Evolutionary conservation across 192 early-diverging fungal species (phyloP), one percentile per base, ranked within the genome.

Genomic region (Mortierella claussenii): DNA sequence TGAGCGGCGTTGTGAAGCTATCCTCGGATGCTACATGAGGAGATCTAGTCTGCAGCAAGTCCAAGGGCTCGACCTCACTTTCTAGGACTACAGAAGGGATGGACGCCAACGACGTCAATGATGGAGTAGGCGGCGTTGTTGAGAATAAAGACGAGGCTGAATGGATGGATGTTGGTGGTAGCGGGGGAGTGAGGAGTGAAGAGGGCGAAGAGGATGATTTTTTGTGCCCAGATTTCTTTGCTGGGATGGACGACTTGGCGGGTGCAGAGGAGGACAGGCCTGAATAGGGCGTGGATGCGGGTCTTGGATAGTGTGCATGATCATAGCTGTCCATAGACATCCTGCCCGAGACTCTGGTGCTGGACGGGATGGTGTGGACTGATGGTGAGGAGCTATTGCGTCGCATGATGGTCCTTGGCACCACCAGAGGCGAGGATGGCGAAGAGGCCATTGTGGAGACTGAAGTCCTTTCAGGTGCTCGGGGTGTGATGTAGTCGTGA

Each of bases 121-220:
- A 63, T 26, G 60, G 45, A 3, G 51, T 56, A 4, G 33, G 3
- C 12, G 64, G 30, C 2, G 33, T 43, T 4, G 20, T 2, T 11
- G 48, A 44, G 27, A 45, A 30, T 21, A 42, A 47, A 8, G 61
- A 57, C 44, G 46, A 52, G 9, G 55, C 24, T n/a, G 68, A 42
- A 0, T 20, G n/a, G 9, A 30, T 24, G 3, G 53, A 18, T 20
- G 54, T 7, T 24, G 70, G 70, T 3, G 36, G 56, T 45, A 76
- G 34, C 12, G 71, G 63, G 23, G 63, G 71, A 2, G 71, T 66
- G 11, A 51, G 27, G 13, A 73, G 47, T 4, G 12, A 9, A 2
- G 70, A 60, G 7, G 70, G 70, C 23, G 70, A 74, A 11, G 70
- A 74, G 2, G 62, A 74, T 1, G 70, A 65, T 31, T 65, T 74